Conservation (phyloP, 495 filamentous ascomycete species). For the Neurospora cerealis region DNA sequence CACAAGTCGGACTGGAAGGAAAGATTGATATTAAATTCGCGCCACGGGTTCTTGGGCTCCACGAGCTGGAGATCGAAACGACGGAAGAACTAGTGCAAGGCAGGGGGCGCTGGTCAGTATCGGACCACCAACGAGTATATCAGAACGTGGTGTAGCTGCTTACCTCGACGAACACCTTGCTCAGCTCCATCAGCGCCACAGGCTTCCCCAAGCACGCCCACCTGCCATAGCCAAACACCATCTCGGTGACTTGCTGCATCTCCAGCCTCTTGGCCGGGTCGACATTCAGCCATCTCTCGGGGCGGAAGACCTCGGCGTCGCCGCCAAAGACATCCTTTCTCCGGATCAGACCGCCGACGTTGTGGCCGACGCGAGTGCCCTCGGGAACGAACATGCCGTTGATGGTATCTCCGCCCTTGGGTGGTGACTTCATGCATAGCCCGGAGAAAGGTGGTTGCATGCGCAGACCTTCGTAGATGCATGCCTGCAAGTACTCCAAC, state of each 20-base stretch:
- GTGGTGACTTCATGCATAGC: constrained; percentile 34
- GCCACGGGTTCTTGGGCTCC: constrained; percentile 31
- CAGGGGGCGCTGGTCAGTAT: background rate
- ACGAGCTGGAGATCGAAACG: constrained; percentile 37
- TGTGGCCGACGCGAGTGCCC: constrained; percentile 42
- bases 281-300: constrained; percentile 44
- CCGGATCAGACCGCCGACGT: constrained; percentile 22
- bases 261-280: constrained; percentile 10
- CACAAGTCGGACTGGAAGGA: background rate
- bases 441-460: constrained; percentile 29
- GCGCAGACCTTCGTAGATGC: constrained; percentile 42
- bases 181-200: constrained; percentile 33
- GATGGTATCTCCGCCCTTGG: constrained; percentile 42
- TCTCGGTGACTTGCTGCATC: constrained; percentile 23
- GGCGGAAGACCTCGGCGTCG: constrained; percentile 36
- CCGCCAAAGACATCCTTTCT: constrained; percentile 22
- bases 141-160: background rate
- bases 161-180: constrained; percentile 46
- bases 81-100: constrained; percentile 7
- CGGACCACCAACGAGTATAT: background rate
- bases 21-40: background rate
- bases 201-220: constrained; percentile 29
- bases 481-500: constrained; percentile 34
- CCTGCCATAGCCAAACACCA: constrained; percentile 23
- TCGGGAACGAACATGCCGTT: constrained; percentile 41